Evolutionary conservation across 257 asterid genomes (phyloP).

Genomic region (Knoxia roxburghii): DNA sequence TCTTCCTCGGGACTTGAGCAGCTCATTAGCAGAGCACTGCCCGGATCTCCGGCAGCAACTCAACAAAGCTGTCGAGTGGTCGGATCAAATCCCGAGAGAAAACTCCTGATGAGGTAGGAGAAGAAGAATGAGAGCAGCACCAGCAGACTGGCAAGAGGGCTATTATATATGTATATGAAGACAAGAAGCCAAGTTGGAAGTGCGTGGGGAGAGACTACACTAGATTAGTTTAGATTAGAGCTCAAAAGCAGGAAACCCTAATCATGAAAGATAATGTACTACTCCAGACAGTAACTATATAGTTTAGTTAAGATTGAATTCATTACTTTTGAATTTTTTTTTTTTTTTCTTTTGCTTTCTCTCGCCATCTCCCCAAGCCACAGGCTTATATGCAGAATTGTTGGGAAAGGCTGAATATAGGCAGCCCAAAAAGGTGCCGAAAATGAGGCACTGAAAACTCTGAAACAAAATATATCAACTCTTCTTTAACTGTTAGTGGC

Average conservation of each 20-base stretch:
- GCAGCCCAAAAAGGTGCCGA: slow-evolving; percentile 47
- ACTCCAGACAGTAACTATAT: background rate
- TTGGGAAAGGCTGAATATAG: slow-evolving; percentile 43
- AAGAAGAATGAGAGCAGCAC: slow-evolving; percentile 26
- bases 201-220: background rate
- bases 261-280: slow-evolving; percentile 42
- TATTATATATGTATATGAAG: slow-evolving; percentile 3
- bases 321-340: slow-evolving; percentile 1
- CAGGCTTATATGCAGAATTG: slow-evolving; percentile 57
- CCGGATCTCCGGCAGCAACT: no score
- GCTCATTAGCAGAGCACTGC: no score
- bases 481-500: background rate
- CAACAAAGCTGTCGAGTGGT: slow-evolving; percentile 24
- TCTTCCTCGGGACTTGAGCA: slow-evolving; percentile 56
- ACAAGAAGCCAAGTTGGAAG: slow-evolving; percentile 8
- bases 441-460: slow-evolving; percentile 32
- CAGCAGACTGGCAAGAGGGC: slow-evolving; percentile 2
- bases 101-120: slow-evolving; percentile 27
- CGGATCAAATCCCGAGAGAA: slow-evolving; percentile 41
- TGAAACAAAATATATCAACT: background rate
- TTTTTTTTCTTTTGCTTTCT: slow-evolving; percentile 24
- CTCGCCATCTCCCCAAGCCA: slow-evolving; percentile 23
- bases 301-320: background rate
- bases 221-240: no score
- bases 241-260: slow-evolving; percentile 53